A percentile compares a stretch with the other conserved stretches of the same genome.
phyloP scores from a whole-genome alignment of 176 grass and related monocot species.

The Avena atlantica region DNA sequence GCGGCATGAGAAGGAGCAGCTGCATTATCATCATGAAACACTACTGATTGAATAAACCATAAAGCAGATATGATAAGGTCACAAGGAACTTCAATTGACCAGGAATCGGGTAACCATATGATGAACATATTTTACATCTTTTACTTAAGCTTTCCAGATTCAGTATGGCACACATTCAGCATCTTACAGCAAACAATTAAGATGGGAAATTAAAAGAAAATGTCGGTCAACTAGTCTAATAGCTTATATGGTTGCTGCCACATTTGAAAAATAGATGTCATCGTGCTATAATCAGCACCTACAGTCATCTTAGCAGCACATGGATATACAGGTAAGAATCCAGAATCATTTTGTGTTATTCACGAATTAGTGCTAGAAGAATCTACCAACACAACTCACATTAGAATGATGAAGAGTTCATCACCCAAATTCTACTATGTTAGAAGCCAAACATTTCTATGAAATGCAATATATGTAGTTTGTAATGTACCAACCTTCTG shows the following conservation, averaged over 20 bases:
- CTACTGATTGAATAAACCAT: constrained; percentile 12
- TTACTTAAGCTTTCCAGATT: constrained; percentile 26
- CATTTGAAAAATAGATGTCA: background rate
- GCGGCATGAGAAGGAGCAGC: constrained; percentile 14
- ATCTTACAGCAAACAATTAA: constrained; percentile 5
- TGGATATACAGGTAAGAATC: background rate
- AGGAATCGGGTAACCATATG: background rate
- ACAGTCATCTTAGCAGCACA: constrained; percentile 17
- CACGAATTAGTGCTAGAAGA: background rate
- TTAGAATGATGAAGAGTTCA: background rate
- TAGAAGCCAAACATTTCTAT: constrained; percentile 18
- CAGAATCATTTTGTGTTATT: constrained; percentile 7
- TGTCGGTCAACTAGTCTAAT: background rate
- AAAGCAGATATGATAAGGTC: background rate
- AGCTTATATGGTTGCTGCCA: background rate
- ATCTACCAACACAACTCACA: background rate
- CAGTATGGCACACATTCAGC: background rate
- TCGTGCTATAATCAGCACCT: background rate
- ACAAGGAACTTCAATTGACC: background rate
- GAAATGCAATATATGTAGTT: background rate
- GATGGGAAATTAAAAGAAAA: background rate
- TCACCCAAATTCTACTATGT: background rate
- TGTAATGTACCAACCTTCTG: constrained; percentile 41
- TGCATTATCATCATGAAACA: constrained; percentile 9
- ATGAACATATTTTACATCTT: constrained; percentile 17